A percentile compares a stretch with the other conserved stretches of the same genome.
Conservation (phyloP, 2,329 filamentous ascomycete species). For the Drechslerella dactyloides region DNA sequence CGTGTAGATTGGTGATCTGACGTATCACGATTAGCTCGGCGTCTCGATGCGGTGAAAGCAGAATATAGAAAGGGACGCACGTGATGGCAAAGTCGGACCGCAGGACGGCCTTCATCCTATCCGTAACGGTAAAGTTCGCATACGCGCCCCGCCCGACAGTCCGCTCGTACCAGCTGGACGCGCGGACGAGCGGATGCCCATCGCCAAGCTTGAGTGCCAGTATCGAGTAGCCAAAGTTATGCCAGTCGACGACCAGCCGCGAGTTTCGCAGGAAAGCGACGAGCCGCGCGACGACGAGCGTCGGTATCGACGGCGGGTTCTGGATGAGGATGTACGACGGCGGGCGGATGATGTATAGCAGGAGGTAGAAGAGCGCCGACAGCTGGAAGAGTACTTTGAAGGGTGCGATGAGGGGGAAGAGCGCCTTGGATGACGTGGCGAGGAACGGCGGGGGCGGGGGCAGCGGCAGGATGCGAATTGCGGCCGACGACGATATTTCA, state of each 20-base stretch:
- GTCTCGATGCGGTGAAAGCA: neutral
- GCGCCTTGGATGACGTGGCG: conserved; percentile 70
- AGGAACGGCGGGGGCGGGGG: conserved; percentile 71
- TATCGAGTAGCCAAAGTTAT: conserved; percentile 98
- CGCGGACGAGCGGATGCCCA: conserved; percentile 72
- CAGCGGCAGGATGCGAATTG: conserved; percentile 75
- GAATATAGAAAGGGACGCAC: conserved; percentile 8
- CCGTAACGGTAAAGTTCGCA: conserved; percentile 84
- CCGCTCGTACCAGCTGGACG: conserved; percentile 80
- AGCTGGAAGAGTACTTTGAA: conserved; percentile 87
- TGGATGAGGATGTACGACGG: conserved; percentile 63
- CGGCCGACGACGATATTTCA: conserved; percentile 71
- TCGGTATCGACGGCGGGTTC: conserved; percentile 95
- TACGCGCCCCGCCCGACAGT: conserved; percentile 71
- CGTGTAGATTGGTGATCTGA: conserved; percentile 71
- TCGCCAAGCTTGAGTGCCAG: conserved; percentile 71
- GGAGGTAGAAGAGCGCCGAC: conserved; percentile 70
- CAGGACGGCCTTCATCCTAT: conserved; percentile 71
- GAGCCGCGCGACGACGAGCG: conserved; percentile 75
- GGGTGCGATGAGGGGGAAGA: conserved; percentile 79
- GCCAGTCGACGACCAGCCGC: conserved; percentile 90
- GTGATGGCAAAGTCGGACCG: conserved; percentile 41
- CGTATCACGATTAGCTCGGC: neutral
- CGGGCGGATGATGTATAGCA: conserved; percentile 73
- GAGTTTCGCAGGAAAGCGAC: conserved; percentile 79